Conservation (phyloP, 805 yeast species). For the Kuraishia ogatae region DNA sequence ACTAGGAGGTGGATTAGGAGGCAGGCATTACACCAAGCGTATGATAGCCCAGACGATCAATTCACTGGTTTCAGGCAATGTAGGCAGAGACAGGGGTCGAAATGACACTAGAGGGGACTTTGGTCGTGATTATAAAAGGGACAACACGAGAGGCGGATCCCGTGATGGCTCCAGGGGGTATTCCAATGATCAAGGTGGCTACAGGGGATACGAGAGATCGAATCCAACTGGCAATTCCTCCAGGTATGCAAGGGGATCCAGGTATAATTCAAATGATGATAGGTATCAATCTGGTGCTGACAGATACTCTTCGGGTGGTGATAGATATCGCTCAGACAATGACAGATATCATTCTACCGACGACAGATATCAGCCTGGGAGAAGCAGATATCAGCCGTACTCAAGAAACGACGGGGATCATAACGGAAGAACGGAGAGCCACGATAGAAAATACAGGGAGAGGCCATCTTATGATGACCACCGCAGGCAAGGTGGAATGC, state of each 20-base stretch:
- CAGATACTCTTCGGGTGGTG: background rate
- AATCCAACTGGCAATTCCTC: background rate
- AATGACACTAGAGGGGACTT: background rate
- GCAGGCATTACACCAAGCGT: constrained; percentile 44
- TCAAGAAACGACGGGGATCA: background rate
- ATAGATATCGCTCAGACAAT: background rate
- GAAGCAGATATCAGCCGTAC: background rate
- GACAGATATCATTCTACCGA: too few species aligned
- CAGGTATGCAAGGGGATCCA: background rate
- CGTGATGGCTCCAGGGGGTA: background rate
- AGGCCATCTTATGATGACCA: background rate
- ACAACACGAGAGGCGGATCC: background rate
- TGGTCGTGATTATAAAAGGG: background rate
- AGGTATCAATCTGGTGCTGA: background rate
- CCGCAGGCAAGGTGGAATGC: background rate
- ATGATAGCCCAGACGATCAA: background rate
- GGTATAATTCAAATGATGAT: background rate
- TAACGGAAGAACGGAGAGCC: background rate
- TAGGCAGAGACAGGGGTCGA: background rate
- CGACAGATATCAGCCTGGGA: background rate
- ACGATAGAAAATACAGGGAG: background rate
- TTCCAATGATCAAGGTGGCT: background rate
- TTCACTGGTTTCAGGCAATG: background rate
- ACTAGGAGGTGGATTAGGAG: constrained; percentile 92
- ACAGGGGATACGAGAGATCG: background rate